A percentile compares a stretch with the other conserved stretches of the same genome.
phyloP scores from a whole-genome alignment of 1,284 basidiomycete species.

The Lignosus rhinocerotis region DNA sequence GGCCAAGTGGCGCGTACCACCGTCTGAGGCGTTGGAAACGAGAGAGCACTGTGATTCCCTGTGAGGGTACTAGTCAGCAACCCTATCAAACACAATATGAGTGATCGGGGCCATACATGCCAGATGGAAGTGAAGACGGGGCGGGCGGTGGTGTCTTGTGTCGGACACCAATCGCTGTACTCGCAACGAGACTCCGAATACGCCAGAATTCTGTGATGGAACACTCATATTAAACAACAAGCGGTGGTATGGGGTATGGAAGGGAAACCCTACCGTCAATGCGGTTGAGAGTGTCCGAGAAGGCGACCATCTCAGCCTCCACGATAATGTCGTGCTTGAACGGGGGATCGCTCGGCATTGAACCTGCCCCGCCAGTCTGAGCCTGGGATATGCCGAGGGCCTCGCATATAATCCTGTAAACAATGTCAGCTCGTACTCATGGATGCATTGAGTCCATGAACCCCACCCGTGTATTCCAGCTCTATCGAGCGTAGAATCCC shows the following conservation, averaged over 20 bases:
- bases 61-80: not conserved
- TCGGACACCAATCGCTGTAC: slow-evolving; percentile 54
- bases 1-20: slow-evolving; percentile 58
- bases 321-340: slow-evolving; percentile 60
- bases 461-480: slow-evolving; percentile 64
- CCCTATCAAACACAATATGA: not conserved
- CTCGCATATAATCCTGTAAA: slow-evolving; percentile 56
- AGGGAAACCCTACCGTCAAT: slow-evolving; percentile 55
- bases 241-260: not conserved
- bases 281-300: slow-evolving; percentile 49
- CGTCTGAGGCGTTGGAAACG: slow-evolving; percentile 45
- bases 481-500: slow-evolving; percentile 79
- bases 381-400: slow-evolving; percentile 51
- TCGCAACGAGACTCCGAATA: slow-evolving; percentile 57
- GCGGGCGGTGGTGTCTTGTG: slow-evolving; percentile 9
- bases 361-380: not conserved
- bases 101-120: slow-evolving; percentile 1
- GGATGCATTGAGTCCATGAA: slow-evolving; percentile 1
- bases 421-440: not conserved
- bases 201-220: slow-evolving; percentile 72
- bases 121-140: slow-evolving; percentile 6
- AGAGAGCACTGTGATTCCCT: slow-evolving; percentile 44
- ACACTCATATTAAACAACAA: not conserved
- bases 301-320: slow-evolving; percentile 89
- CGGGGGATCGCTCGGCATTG: slow-evolving; percentile 7